Evolutionary conservation across 257 asterid species (phyloP), one percentile per base, ranked within the genome.

Genomic region (Anisodus acutangulus): DNA sequence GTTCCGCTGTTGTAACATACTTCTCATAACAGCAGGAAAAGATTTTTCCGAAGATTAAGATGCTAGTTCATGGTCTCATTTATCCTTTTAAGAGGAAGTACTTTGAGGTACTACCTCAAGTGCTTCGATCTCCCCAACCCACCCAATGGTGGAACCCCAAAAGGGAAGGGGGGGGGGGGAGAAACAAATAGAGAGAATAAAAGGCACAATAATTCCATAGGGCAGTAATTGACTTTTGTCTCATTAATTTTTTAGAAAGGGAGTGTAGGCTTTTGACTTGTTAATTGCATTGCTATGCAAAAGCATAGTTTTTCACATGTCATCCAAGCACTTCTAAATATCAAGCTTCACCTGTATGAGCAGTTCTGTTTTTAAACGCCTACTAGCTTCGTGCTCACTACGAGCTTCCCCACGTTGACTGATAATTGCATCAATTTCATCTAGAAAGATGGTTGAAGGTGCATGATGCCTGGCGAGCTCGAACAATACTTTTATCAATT

Each of bases 391-490:
- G 90, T 96, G 99, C 86, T 96, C 99, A 87, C 98, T 96, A 53
- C 94, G 98, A 17, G 93, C 99, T 90, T 96, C 99, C 86, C 98
- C 98, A 60, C 99, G 97, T 85, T 96, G 99, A 88, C 99, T 93
- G 83, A 96, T 95, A 84, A 96, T 96, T 72, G 99, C 97, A 84
- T 96, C 98, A 79, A 96, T 96, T 90, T 96, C 99, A 86, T 96
- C 98, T 85, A 96, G 93, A 91, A 96, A 96, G 87, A 94, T 96
- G 81, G 99, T 96, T 82, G 99, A 91, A 76, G 99, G 98, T 54
- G 99, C 99, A 87, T 96, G 98, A 87, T 94, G 97, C 90, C 98
- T 92, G 58, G 99, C 99, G 63, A 96, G 97, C 95, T 96, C 98
- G 89, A 96, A 96, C 76, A 96, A 86, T 68, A 96, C 99, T 87